phyloP scores from a whole-genome alignment of 768 basidiomycete species.

The Agrocybe praecox region DNA sequence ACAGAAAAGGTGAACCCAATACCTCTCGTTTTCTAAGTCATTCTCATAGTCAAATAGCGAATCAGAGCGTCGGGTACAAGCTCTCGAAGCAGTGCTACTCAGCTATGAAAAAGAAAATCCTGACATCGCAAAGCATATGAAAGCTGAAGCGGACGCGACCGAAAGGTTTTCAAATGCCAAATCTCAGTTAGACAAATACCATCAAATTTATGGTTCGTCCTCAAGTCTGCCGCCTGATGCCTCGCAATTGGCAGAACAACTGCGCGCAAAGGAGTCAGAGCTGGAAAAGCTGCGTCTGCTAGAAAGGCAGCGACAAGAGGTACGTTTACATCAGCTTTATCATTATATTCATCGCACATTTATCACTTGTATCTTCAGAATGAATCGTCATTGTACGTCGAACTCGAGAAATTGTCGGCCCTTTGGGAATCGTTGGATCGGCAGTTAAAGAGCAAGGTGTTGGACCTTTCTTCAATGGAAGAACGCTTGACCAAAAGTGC shows the following conservation, averaged over 20 bases:
- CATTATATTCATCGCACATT: conserved; percentile 7
- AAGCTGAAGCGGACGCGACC: conserved; percentile 51
- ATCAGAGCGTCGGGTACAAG: conserved; percentile 49
- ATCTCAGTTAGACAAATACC: conserved; percentile 60
- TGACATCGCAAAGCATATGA: conserved; percentile 52
- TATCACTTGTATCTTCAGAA: conserved; percentile 44
- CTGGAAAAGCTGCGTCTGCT: conserved; percentile 62
- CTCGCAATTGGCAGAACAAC: conserved; percentile 48
- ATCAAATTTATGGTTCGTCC: conserved; percentile 62
- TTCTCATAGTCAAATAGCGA: conserved; percentile 50
- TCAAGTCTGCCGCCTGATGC: conserved; percentile 52
- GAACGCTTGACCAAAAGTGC: conserved; percentile 65
- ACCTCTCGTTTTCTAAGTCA: conserved; percentile 13
- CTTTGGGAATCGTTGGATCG: conserved; percentile 86
- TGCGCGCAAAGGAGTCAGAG: conserved; percentile 72
- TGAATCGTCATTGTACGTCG: conserved; percentile 76
- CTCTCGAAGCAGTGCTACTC: conserved; percentile 55
- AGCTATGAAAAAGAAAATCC: conserved; percentile 51
- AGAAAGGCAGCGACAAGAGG: conserved; percentile 66
- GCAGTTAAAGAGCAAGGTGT: conserved; percentile 83
- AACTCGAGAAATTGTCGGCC: conserved; percentile 83
- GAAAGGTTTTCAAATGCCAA: conserved; percentile 48
- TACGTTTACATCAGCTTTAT: conserved; percentile 34
- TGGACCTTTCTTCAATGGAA: conserved; percentile 76
- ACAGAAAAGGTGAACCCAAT: conserved; percentile 53